Evolutionary conservation across 345 rosid species (phyloP).

Genomic region (Punica granatum): DNA sequence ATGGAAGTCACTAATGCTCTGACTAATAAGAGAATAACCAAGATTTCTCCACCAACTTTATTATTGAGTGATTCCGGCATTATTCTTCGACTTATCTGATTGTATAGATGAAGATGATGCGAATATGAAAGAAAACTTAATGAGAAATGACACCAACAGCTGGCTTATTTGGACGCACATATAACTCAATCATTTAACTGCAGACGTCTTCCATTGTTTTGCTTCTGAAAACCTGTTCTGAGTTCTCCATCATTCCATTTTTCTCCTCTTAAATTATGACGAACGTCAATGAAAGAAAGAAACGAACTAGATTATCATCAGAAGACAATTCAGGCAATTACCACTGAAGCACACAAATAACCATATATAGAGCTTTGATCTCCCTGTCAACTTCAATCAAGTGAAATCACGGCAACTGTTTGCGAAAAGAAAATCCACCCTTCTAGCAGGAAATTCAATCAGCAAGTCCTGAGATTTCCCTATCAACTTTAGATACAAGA

Average conservation of each 20-base stretch:
- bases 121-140: background rate
- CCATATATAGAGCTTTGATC: background rate
- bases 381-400: background rate
- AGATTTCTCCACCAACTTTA: background rate
- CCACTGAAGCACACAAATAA: background rate
- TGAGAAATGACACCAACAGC: background rate
- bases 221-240: background rate
- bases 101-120: conserved; percentile 26
- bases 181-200: background rate
- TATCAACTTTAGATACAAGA: too few relatives aligned
- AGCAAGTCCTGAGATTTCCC: background rate
- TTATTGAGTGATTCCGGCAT: background rate
- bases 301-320: background rate
- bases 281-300: background rate
- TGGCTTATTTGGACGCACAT: background rate
- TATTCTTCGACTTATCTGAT: conserved; percentile 26
- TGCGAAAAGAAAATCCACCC: too few relatives aligned
- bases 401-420: too few relatives aligned
- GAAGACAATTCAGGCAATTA: too few relatives aligned
- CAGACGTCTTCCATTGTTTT: background rate
- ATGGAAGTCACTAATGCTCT: background rate
- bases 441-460: too few relatives aligned
- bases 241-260: background rate
- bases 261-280: background rate
- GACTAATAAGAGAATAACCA: background rate